Base-by-base conservation (phyloP, 192 early-diverging fungal genomes). In the Lunasporangiospora selenospora region DNA sequence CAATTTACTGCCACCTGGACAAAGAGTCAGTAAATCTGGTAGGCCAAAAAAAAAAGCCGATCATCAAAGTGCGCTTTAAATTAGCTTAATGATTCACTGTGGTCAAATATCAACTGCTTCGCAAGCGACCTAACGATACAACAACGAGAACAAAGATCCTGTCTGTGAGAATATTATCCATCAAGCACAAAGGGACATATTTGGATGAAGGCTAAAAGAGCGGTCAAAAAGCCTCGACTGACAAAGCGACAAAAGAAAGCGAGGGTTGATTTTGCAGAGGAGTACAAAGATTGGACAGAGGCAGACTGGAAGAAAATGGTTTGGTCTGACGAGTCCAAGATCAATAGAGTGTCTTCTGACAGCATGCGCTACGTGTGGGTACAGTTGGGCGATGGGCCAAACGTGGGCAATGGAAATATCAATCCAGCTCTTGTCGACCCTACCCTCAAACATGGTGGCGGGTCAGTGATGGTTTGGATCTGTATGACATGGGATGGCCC, bases 401-500 rank as follows among this genome's bases (percentile, higher is more conserved):
- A n/a, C n/a, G 19, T 37, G 18, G 38, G n/a, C n/a, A 37, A 21
- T 4, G 33, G 26, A 24, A 4, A 34, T 11, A 36, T 37, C 18
- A 10, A 53, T 18, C 19, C 18, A 37, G 1, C 34, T 12, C 23
- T 53, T 32, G 19, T 53, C 48, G 13, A 12, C 34, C 29, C 29
- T 21, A 63, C 65, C 23, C 27, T 59, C 11, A 59, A 67, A 27
- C 58, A 53, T 59, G 57, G 44, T 31, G 57, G 49, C 27, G 66
- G 66, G 16, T 21, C 37, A 6, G 50, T 69, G 33, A 59, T 61
- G 50, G 39, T 69, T 37, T 69, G 66, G 44, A n/a, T 47, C 27
- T 52, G 46, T 30, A 59, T 69, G n/a, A 48, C 57, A 8, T 58
- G 40, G 43, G 56, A 69, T 40, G 66, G 59, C 16, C n/a, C n/a